phyloP scores from a whole-genome alignment of 2,329 filamentous ascomycete genomes.

The Claviceps pusilla region DNA sequence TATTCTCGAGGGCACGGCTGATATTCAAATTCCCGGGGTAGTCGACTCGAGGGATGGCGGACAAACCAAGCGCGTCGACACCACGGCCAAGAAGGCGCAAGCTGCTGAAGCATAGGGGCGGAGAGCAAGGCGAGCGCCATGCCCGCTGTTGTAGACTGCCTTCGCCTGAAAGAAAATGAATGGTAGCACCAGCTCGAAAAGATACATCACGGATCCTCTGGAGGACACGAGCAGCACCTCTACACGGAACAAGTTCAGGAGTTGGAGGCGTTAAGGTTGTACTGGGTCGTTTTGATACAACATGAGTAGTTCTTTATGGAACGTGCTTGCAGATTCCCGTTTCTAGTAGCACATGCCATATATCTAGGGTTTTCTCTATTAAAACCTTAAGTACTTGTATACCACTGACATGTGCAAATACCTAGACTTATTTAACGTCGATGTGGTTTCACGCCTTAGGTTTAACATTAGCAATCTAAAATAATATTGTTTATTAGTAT shows the following conservation, averaged over 20 bases:
- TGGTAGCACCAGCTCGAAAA: neutral
- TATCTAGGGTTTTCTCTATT: no score
- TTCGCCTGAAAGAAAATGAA: neutral
- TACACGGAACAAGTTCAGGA: neutral
- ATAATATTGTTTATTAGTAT: no score
- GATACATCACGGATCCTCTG: neutral
- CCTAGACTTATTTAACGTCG: no score
- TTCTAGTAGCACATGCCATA: no score
- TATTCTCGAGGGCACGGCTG: constrained; percentile 34
- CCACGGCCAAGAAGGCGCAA: constrained; percentile 2
- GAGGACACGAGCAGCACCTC: neutral
- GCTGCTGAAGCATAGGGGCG: constrained; percentile 2
- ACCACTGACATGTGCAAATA: no score
- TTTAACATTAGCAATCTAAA: no score
- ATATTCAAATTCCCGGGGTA: constrained; percentile 26
- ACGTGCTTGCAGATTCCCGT: neutral
- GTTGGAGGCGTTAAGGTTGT: neutral
- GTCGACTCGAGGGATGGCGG: constrained; percentile 16
- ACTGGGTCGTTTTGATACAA: neutral
- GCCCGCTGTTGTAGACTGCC: neutral
- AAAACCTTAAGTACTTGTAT: no score
- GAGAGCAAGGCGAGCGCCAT: neutral
- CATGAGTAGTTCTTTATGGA: neutral
- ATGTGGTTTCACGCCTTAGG: no score
- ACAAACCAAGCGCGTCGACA: constrained; percentile 10